A percentile compares a stretch with the other conserved stretches of the same genome.
Evolutionary conservation across 116 monocot species (phyloP).

Genomic region (Phalaenopsis hybrid): DNA sequence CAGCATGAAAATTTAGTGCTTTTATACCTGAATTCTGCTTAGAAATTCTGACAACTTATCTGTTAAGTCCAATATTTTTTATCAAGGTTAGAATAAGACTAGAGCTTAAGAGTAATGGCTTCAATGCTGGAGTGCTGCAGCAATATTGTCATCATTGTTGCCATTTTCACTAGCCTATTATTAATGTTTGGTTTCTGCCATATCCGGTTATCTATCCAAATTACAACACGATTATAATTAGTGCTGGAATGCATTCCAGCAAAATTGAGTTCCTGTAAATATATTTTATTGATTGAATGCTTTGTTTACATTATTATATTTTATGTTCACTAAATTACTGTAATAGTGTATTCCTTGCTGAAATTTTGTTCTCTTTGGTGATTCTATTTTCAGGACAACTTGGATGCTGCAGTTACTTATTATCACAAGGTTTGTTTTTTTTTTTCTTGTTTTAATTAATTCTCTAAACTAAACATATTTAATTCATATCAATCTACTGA

Average conservation of each 20-base stretch:
- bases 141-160: not conserved
- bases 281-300: not conserved
- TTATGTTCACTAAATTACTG: not conserved
- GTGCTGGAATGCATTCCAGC: not conserved
- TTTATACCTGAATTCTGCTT: too few species aligned
- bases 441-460: not conserved
- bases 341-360: not conserved
- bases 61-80: not conserved
- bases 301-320: not conserved
- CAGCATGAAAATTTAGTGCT: too few species aligned
- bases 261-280: not conserved
- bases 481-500: too few species aligned
- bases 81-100: not conserved
- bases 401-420: slow-evolving; percentile 65
- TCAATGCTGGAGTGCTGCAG: not conserved
- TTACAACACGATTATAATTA: not conserved
- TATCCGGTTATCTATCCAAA: not conserved
- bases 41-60: too few species aligned
- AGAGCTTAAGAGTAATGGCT: not conserved
- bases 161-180: not conserved
- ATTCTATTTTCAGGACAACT: slow-evolving; percentile 54
- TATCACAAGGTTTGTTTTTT: slow-evolving; percentile 75
- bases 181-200: not conserved
- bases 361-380: not conserved
- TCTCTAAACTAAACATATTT: too few species aligned